Conservation (phyloP, 257 asterid species). For the Solanum paucissectum region DNA sequence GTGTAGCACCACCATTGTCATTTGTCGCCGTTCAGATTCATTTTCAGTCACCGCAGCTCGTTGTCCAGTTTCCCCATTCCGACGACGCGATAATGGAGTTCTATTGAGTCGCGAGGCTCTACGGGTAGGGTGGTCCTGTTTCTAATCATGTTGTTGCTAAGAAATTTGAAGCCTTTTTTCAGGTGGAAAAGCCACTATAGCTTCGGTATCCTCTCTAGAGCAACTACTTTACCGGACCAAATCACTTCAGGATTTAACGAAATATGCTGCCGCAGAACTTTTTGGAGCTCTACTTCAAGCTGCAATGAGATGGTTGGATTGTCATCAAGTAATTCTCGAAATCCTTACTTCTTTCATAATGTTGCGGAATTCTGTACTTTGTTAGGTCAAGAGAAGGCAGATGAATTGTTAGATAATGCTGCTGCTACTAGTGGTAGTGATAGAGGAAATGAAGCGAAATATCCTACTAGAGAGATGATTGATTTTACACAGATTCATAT, state of each 20-base stretch:
- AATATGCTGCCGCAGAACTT: neutral
- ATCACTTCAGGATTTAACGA: neutral
- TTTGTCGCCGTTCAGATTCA: neutral
- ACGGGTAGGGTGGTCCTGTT: neutral
- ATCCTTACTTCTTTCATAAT: neutral
- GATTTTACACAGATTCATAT: constrained; percentile 70
- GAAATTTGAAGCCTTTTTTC: neutral
- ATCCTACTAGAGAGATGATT: constrained; percentile 25
- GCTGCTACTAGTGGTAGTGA: constrained; percentile 3
- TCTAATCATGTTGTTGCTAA: neutral
- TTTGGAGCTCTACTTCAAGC: neutral
- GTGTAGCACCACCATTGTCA: neutral
- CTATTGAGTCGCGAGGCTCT: neutral
- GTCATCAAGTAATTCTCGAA: neutral
- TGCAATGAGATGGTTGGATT: neutral
- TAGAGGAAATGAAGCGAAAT: constrained; percentile 20
- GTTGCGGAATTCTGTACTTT: constrained; percentile 25
- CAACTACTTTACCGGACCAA: neutral
- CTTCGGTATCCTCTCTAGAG: neutral
- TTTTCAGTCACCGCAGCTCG: neutral
- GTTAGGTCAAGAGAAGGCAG: constrained; percentile 18
- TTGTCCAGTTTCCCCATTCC: neutral
- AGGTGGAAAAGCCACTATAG: neutral
- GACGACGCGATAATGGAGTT: neutral
- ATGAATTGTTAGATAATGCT: constrained; percentile 10